Evolutionary conservation across 164 flowering plant genomes (phyloP).

Genomic region (Paratinospora sagittata): DNA sequence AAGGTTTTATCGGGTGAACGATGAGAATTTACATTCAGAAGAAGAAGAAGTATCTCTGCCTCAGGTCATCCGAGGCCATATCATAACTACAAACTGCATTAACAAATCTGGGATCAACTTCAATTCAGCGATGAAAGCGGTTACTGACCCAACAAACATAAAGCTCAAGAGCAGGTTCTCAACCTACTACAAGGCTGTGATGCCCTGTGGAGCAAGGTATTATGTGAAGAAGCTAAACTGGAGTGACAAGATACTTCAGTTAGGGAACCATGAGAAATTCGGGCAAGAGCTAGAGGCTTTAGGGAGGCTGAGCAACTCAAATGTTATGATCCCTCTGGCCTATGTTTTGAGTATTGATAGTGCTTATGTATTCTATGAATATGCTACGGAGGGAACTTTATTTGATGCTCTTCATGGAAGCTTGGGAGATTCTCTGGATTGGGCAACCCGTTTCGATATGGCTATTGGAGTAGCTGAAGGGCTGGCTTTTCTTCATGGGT

Average conservation of each 20-base stretch:
- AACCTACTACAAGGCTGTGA: slow-evolving; percentile 54
- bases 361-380: slow-evolving; percentile 64
- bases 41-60: slow-evolving; percentile 24
- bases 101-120: slow-evolving; percentile 53
- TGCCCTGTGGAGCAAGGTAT: slow-evolving; percentile 62
- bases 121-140: slow-evolving; percentile 50
- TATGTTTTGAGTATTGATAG: slow-evolving; percentile 51
- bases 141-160: slow-evolving; percentile 33
- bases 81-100: slow-evolving; percentile 42
- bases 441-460: slow-evolving; percentile 64
- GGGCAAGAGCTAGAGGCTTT: slow-evolving; percentile 47
- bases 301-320: slow-evolving; percentile 57
- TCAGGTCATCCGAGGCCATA: slow-evolving; percentile 33
- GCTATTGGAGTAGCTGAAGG: slow-evolving; percentile 81
- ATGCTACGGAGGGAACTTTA: slow-evolving; percentile 48
- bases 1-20: slow-evolving; percentile 17
- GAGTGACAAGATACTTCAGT: slow-evolving; percentile 61
- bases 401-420: slow-evolving; percentile 53
- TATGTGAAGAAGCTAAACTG: slow-evolving; percentile 69
- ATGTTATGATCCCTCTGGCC: slow-evolving; percentile 66
- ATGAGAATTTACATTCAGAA: neutral
- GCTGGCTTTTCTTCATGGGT: slow-evolving; percentile 63
- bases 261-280: slow-evolving; percentile 50
- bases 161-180: slow-evolving; percentile 55
- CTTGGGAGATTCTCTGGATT: slow-evolving; percentile 35